Evolutionary conservation across 257 asterid genomes (phyloP), one percentile per base, ranked within the genome.

Genomic region (Capsicum rhomboideum): DNA sequence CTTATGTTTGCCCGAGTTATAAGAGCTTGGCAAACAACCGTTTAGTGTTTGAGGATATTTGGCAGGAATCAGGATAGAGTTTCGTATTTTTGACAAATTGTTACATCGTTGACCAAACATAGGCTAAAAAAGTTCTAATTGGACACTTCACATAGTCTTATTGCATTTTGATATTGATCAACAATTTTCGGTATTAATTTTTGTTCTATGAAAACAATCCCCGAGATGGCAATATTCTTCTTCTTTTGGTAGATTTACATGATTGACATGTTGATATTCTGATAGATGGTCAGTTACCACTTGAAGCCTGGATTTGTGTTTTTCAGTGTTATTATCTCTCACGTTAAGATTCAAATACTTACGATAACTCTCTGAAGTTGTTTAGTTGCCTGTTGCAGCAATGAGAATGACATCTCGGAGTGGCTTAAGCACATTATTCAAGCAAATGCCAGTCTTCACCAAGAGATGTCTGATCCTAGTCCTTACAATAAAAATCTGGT

Each of bases 321-420:
- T 23, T 10, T 46, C 13, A 21, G 31, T 58, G 16, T 58, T 23
- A 67, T 17, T 49, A 9, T 66, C 52, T 29, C 17, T 17, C 63
- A 42, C 29, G 12, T 17, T 82, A 46, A 26, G 42, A 26, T 58
- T 53, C 42, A 44, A 52, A 79, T 52, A 28, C 29, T 23, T 46
- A 12, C 17, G 40, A 29, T 71, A 66, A 61, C 13, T 14, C 44
- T 79, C 17, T 26, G 21, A 53, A 82, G 63, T 54, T 82, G 80
- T 81, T 78, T 84, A 44, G 23, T 61, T 85, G 42, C 75, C 58
- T 89, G 83, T 81, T 91, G 92, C 94, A 96, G 99, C 88, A 96
- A 94, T 87, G 99, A 96, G 93, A 94, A 96, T 87, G 99, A 96
- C 90, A 87, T 82, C 61, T 88, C 98, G 8, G 96, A 92, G 90